Evolutionary conservation across 1,139 yeast species (phyloP), one percentile per base, ranked within the genome.

Genomic region (Pichia sp.): DNA sequence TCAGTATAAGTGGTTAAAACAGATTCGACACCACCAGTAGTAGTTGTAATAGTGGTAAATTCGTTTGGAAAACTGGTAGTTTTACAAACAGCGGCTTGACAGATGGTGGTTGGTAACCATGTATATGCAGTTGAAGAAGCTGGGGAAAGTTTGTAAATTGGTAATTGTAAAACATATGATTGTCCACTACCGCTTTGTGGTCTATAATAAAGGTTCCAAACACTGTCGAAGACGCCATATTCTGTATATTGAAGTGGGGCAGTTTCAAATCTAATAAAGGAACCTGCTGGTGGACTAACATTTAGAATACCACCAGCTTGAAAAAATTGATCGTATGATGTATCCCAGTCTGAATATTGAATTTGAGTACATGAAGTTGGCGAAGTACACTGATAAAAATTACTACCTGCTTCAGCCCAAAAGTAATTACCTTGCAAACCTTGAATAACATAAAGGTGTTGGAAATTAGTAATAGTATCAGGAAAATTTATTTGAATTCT

Each of bases 401-500:
- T 27, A 28, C 43, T 35, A 4, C 47, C 42, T 6, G 26, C 32
- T 6, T 28, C 35, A 2, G 35, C 45, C 53, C 53, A 50, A 27
- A 44, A 35, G 36, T 35, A 46, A n/a, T 35, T 20, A 6, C 28
- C 20, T 8, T 26, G n/a, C 4, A 16, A 11, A 16, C 40, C 37
- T 34, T 50, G 52, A 22, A 28, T 34, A 23, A 50, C 28, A 5
- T 22, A 20, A 27, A 43, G 30, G 3, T 32, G 28, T 4, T 38
- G n/a, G 40, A 38, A 49, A 3, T 43, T 32, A n/a, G 27, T 42
- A 20, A 9, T 8, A 20, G 45, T 26, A 7, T 24, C 12, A 10
- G 54, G 54, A 26, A 51, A 28, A 27, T 49, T 50, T 43, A 51
- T 35, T 30, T 41, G 43, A 24, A 51, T 34, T 37, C 40, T 33